Base-by-base conservation (phyloP, 768 basidiomycete genomes). In the Tricholoma bakamatsutake region DNA sequence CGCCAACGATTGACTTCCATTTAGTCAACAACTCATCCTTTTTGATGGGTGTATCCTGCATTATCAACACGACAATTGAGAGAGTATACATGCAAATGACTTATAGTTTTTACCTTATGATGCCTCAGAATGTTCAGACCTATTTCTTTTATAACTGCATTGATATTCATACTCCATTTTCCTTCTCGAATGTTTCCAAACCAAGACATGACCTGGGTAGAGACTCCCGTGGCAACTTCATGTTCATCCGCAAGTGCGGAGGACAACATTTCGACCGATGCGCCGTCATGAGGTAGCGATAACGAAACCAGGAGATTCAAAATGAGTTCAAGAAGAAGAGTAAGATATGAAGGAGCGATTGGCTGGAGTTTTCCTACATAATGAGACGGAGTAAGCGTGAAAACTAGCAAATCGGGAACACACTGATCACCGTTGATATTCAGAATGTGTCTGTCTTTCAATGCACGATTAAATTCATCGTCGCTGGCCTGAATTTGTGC, bases 401-500 rank as follows among this genome's bases (percentile, higher is more conserved):
- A 21, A 51, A 30, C 30, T 21, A 42, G 2, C 42, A 33, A 55
- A n/a, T 24, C 34, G 57, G 46, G 28, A 31, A 31, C 31, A 9
- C 13, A 7, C 28, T 31, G 17, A 48, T 48, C 62, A 88, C 91
- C 87, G 55, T 88, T 78, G 2, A 94, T 73, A 49, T 82, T 73
- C 13, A 97, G 82, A 24, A 98, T 81, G 4, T 85, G 85, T 42
- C 78, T 77, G n/a, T 83, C 80, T 51, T 71, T 79, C 30, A 97
- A 68, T 1, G 86, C 91, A 15, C 59, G 67, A 6, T 75, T 74
- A 18, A 97, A 70, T 66, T 97, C 93, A 0, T 63, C 70, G 54
- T 93, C 88, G 66, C 90, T 93, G 3, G 93, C 91, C 64, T 97
- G 94, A 5, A 95, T 79, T 49, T 82, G 78, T 7, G 70, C 67